Conservation (phyloP, 148 eudicot species). For the Chenopodium album region DNA sequence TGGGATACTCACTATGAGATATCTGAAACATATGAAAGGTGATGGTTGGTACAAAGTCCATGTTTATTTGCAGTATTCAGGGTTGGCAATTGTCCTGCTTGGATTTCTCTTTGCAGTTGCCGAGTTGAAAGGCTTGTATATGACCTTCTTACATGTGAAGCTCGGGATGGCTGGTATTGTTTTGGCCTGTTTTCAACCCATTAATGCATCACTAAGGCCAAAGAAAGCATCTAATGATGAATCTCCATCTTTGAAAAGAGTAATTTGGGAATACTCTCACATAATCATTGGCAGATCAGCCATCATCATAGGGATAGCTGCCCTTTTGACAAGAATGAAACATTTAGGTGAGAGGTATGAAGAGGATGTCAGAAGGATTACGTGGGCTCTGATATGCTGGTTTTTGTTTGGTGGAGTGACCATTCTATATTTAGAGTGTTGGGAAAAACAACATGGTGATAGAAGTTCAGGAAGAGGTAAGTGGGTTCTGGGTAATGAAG, state of each 20-base stretch:
- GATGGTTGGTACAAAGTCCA: conserved; percentile 83
- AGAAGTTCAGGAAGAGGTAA: conserved; percentile 47
- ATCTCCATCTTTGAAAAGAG: conserved; percentile 43
- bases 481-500: conserved; percentile 85
- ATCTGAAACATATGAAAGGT: conserved; percentile 74
- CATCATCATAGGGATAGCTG: conserved; percentile 62
- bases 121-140: conserved; percentile 74
- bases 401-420: conserved; percentile 54
- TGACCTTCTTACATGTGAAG: conserved; percentile 71
- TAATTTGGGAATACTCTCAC: conserved; percentile 81
- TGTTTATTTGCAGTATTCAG: conserved; percentile 87
- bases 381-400: conserved; percentile 83
- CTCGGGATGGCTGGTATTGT: conserved; percentile 68
- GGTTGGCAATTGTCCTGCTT: conserved; percentile 66
- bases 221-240: conserved; percentile 63
- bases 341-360: conserved; percentile 86
- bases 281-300: conserved; percentile 65
- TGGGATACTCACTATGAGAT: conserved; percentile 79
- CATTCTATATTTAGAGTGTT: conserved; percentile 64
- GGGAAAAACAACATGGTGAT: conserved; percentile 45
- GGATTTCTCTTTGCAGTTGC: conserved; percentile 96
- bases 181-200: conserved; percentile 68
- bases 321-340: conserved; percentile 79
- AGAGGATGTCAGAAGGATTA: conserved; percentile 64
- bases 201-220: conserved; percentile 77